phyloP scores from a whole-genome alignment of 2,329 filamentous ascomycete genomes.

The Mycosphaerella sp. region DNA sequence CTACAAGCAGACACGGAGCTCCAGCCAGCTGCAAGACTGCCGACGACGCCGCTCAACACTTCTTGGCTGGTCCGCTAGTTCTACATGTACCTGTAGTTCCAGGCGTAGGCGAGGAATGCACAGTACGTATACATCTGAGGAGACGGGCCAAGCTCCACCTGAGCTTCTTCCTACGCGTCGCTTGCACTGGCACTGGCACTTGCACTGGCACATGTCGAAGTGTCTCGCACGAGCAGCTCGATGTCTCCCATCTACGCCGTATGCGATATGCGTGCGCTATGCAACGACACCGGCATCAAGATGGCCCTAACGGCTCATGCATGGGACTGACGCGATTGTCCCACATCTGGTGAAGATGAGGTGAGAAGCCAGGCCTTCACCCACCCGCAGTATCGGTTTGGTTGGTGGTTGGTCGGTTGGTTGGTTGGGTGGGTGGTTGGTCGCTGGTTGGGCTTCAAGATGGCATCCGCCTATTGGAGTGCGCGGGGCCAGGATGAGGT shows the following conservation, averaged over 20 bases:
- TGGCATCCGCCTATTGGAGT: constrained; percentile 10
- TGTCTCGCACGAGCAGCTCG: constrained; percentile 4
- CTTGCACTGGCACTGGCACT: not conserved
- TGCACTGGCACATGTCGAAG: constrained; percentile 1
- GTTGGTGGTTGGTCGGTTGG: too few relatives aligned
- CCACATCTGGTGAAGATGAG: not conserved
- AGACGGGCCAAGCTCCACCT: not conserved
- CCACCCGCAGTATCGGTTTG: too few relatives aligned
- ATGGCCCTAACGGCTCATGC: not conserved
- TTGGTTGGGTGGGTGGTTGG: too few relatives aligned
- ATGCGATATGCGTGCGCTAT: not conserved
- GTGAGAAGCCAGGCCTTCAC: not conserved
- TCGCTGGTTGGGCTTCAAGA: constrained; percentile 9
- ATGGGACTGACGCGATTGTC: not conserved
- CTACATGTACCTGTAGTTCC: too few relatives aligned
- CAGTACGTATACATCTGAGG: too few relatives aligned
- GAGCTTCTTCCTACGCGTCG: not conserved
- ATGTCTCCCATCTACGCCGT: not conserved
- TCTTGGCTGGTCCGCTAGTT: not conserved
- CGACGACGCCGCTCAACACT: not conserved
- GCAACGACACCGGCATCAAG: constrained; percentile 5
- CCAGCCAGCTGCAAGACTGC: too few relatives aligned
- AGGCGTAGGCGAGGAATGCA: too few relatives aligned
- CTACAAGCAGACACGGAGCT: too few relatives aligned
- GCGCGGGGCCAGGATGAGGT: constrained; percentile 7